Evolutionary conservation across 352 stramenopile species (phyloP).

Genomic region (Thalassiosira oceanica): DNA sequence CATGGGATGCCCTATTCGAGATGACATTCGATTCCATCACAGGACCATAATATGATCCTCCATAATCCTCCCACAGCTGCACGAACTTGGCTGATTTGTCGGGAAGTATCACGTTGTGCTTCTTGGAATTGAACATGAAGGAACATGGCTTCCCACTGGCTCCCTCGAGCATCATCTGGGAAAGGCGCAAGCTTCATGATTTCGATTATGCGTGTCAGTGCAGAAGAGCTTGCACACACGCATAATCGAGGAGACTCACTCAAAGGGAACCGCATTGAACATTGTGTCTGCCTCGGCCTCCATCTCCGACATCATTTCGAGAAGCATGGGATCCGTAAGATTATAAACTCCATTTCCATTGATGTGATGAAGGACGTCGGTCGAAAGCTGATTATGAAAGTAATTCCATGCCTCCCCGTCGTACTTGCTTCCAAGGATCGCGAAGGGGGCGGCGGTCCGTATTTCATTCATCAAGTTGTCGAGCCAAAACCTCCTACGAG

Average conservation of each 20-base stretch:
- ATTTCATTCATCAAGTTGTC: conserved; percentile 69
- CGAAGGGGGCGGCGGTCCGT: conserved; percentile 49
- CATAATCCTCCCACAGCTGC: conserved; percentile 49
- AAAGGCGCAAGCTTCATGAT: conserved; percentile 56
- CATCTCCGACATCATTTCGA: conserved; percentile 54
- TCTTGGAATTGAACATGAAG: too few relatives aligned
- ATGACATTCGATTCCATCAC: conserved; percentile 62
- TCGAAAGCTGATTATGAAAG: conserved; percentile 65
- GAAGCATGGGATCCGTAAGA: conserved; percentile 54
- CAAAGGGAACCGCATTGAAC: conserved; percentile 68
- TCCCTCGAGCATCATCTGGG: conserved; percentile 64
- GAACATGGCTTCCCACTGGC: too few relatives aligned
- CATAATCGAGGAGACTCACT: conserved; percentile 70
- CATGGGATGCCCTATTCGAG: conserved; percentile 65
- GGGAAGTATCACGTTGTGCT: conserved; percentile 57
- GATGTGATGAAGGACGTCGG: conserved; percentile 61
- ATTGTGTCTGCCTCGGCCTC: conserved; percentile 62
- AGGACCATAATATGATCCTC: conserved; percentile 30
- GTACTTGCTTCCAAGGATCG: conserved; percentile 66
- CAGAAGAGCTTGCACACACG: too few relatives aligned
- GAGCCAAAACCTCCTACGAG: conserved; percentile 61
- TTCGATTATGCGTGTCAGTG: conserved; percentile 45
- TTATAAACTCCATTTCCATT: conserved; percentile 78
- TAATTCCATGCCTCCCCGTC: conserved; percentile 71
- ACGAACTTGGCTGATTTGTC: conserved; percentile 49